A percentile compares a stretch with the other conserved stretches of the same genome.
Evolutionary conservation across 306 rosid species (phyloP).

Genomic region (Carpinus viminea): DNA sequence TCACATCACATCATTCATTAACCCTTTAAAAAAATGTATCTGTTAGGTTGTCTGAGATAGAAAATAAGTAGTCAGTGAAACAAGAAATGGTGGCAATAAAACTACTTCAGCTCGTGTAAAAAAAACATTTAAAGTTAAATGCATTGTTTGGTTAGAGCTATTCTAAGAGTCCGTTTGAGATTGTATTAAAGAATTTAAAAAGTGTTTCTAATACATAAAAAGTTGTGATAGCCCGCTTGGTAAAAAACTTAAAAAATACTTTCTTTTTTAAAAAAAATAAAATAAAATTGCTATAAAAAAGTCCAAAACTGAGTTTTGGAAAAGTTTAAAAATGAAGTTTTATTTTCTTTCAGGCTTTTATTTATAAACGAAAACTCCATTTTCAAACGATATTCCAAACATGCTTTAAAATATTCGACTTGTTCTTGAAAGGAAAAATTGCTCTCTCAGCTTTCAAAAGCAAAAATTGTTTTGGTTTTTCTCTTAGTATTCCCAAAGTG

Average conservation of each 20-base stretch:
- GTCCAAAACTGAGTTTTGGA: no score
- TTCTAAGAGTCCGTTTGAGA: no score
- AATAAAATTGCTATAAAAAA: no score
- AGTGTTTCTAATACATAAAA: no score
- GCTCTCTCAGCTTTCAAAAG: neutral
- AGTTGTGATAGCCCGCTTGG: no score
- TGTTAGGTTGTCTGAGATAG: neutral
- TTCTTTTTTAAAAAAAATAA: no score
- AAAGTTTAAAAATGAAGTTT: no score
- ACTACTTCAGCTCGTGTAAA: neutral
- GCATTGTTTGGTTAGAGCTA: neutral
- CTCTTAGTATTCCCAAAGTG: neutral
- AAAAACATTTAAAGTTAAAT: neutral
- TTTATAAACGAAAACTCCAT: no score
- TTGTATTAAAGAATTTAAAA: no score
- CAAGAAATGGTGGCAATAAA: neutral
- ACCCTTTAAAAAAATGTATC: neutral
- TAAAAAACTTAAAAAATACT: no score
- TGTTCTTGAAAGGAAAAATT: neutral
- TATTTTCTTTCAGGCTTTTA: no score
- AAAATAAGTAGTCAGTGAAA: neutral
- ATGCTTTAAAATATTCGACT: neutral
- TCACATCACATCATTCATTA: slow-evolving; percentile 13
- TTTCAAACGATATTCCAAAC: no score
- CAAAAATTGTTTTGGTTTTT: neutral